A percentile compares a stretch with the other conserved stretches of the same genome.
These are phyloP conservation scores for Trebouxiophyceae sp. DNA, from an alignment of 163 green algal genomes.

Conservation along the genomic window DNA sequence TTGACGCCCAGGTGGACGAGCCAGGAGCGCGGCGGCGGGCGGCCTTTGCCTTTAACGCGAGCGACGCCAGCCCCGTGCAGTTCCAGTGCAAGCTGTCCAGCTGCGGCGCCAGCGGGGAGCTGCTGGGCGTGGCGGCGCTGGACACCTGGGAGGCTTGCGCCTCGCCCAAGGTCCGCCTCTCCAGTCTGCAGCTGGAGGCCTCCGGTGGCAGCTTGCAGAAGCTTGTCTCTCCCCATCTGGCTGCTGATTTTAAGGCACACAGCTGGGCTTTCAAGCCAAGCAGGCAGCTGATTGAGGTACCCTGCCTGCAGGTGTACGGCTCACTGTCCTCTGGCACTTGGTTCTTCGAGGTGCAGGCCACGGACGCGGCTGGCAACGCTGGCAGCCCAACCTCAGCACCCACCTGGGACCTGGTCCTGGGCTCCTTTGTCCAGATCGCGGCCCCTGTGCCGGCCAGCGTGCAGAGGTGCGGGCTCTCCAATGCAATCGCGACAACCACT, in stretches of 20 bases:
- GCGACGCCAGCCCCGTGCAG: conserved; percentile 16
- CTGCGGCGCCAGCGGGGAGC: background rate
- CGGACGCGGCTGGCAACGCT: conserved; percentile 43
- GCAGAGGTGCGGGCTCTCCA: background rate
- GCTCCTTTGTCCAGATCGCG: conserved; percentile 4
- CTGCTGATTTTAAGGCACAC: background rate
- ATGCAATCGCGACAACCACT: background rate
- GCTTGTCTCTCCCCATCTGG: background rate
- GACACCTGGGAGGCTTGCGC: background rate
- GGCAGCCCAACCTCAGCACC: background rate
- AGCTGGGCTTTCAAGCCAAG: background rate
- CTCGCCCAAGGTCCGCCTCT: conserved; percentile 2
- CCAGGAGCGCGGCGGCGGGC: background rate
- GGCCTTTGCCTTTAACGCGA: conserved; percentile 13
- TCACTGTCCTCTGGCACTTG: conserved; percentile 41
- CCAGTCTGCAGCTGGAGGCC: background rate
- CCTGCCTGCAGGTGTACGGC: background rate
- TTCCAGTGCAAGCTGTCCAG: conserved; percentile 19
- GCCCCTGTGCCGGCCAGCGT: background rate
- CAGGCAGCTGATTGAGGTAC: background rate
- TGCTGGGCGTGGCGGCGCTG: background rate
- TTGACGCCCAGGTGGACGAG: background rate
- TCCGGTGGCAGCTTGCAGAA: background rate
- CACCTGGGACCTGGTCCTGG: conserved; percentile 23
- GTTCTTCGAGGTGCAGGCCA: conserved; percentile 34